These are phyloP conservation scores for Saturnispora kantuleensis DNA, from an alignment of 805 yeast genomes.

Conservation along the genomic window DNA sequence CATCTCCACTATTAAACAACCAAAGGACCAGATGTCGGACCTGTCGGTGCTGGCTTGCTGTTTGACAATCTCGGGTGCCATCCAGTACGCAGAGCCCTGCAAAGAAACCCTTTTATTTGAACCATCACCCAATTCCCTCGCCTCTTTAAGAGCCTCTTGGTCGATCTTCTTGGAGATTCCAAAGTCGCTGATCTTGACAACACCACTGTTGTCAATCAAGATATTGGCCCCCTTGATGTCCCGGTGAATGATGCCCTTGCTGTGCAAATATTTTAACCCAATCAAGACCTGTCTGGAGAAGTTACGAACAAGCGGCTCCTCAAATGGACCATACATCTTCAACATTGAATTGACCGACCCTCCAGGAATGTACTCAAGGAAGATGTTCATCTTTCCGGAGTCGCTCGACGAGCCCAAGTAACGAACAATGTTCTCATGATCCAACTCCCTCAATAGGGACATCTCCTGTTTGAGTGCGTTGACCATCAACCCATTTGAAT, in stretches of 20 bases:
- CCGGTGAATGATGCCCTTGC: constrained; percentile 48
- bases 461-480: constrained; percentile 81
- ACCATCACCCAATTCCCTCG: constrained; percentile 16
- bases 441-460: constrained; percentile 61
- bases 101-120: constrained; percentile 61
- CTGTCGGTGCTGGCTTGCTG: constrained; percentile 85
- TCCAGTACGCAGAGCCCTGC: constrained; percentile 96
- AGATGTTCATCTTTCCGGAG: constrained; percentile 63
- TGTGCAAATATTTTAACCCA: constrained; percentile 48
- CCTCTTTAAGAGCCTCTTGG: constrained; percentile 9
- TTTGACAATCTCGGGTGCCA: constrained; percentile 98
- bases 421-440: constrained; percentile 88
- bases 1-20: constrained; percentile 91
- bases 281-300: constrained; percentile 45
- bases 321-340: constrained; percentile 50
- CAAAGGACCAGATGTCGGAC: constrained; percentile 97
- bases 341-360: constrained; percentile 45
- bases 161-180: constrained; percentile 52
- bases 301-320: constrained; percentile 48
- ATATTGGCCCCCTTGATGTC: constrained; percentile 61
- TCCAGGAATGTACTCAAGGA: constrained; percentile 42
- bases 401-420: constrained; percentile 84
- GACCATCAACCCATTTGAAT: constrained; percentile 39
- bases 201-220: constrained; percentile 47
- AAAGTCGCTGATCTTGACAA: constrained; percentile 56